Evolutionary conservation across 768 basidiomycete genomes (phyloP), one percentile per base, ranked within the genome.

Genomic region (Pholiota microspora): DNA sequence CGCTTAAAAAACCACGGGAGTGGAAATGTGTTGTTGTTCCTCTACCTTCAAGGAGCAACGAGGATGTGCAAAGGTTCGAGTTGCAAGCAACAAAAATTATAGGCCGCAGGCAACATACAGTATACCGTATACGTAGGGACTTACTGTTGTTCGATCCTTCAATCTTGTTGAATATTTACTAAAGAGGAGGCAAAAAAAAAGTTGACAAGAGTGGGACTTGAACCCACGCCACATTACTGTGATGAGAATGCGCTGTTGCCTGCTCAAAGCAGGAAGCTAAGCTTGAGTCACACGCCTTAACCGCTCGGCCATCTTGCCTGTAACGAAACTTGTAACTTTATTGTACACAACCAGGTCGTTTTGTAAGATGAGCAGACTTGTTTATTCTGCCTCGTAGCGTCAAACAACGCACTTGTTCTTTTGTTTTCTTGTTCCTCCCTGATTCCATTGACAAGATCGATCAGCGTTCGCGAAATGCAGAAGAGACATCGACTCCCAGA

Each of bases 281-380:
- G 67, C 72, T 75, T 71, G 70, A 73, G 73, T 74, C 73, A 72
- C 72, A 74, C 71, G 71, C 73, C 71, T 71, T 72, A 67, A 69
- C 66, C 68, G 69, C 71, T 73, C 72, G 72, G 71, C 72, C 73
- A 75, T 73, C 71, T 73, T 73, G 72, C 73, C 73, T 31, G 21
- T 13, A 45, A 18, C 27, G 18, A 5, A 13, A 13, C n/a, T n/a
- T n/a, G n/a, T n/a, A n/a, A n/a, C n/a, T n/a, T n/a, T n/a, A n/a
- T n/a, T n/a, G n/a, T n/a, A n/a, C n/a, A n/a, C n/a, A n/a, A n/a
- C n/a, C n/a, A n/a, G n/a, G n/a, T n/a, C n/a, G n/a, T n/a, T n/a
- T n/a, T n/a, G n/a, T n/a, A n/a, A n/a, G n/a, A n/a, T n/a, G n/a
- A n/a, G n/a, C n/a, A n/a, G n/a, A n/a, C 46, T 6, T 49, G 16